phyloP scores from a whole-genome alignment of 2,329 filamentous ascomycete genomes.

The Penicillium oxalicum region DNA sequence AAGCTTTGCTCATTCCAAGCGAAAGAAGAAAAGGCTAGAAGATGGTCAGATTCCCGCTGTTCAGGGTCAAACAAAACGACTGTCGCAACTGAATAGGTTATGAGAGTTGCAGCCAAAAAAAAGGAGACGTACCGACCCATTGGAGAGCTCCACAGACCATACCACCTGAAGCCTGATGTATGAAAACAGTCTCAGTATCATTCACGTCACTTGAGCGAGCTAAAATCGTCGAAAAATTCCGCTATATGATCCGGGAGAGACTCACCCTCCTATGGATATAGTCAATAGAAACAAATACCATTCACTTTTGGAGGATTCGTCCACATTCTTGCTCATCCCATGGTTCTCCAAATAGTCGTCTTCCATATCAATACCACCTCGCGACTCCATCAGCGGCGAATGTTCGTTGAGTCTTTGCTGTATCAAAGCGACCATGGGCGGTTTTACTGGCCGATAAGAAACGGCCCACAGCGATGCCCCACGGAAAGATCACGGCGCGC shows the following conservation, averaged over 20 bases:
- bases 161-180: constrained; percentile 71
- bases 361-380: constrained; percentile 8
- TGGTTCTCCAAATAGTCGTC: constrained; percentile 22
- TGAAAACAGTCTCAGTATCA: constrained; percentile 6
- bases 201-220: not conserved
- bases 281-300: constrained; percentile 85
- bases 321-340: constrained; percentile 30
- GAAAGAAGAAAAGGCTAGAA: constrained; percentile 65
- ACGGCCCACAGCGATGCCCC: constrained; percentile 8
- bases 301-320: constrained; percentile 63
- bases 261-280: constrained; percentile 69
- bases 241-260: constrained; percentile 3
- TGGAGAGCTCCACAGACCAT: constrained; percentile 91
- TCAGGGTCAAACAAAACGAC: too few relatives aligned
- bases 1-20: constrained; percentile 72
- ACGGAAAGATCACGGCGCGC: not conserved
- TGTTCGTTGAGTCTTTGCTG: constrained; percentile 15
- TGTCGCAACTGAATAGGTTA: too few relatives aligned
- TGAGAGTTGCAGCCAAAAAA: not conserved
- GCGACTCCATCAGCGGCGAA: constrained; percentile 27
- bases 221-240: not conserved
- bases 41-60: not conserved
- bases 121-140: constrained; percentile 62
- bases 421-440: constrained; percentile 2
- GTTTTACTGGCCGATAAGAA: constrained; percentile 4